Evolutionary conservation across 495 filamentous ascomycete genomes (phyloP).

Genomic region (Hypoxylon lenormandii): DNA sequence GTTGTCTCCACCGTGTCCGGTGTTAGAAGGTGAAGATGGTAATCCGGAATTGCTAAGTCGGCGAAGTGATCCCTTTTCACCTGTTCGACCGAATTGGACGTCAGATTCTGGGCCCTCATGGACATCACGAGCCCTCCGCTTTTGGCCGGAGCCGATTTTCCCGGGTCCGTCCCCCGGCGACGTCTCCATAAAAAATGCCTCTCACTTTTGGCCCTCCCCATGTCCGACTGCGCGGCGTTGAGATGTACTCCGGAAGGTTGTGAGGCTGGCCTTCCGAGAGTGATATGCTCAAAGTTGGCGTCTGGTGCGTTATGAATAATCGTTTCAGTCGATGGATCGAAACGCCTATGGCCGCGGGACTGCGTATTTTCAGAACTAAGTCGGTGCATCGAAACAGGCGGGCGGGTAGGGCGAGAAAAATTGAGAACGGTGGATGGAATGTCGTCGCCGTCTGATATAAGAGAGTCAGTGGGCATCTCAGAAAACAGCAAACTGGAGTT

Average conservation of each 20-base stretch:
- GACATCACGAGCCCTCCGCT: slow-evolving; percentile 24
- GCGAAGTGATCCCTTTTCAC: slow-evolving; percentile 40
- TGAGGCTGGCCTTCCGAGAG: slow-evolving; percentile 17
- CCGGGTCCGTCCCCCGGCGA: slow-evolving; percentile 43
- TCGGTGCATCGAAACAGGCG: slow-evolving; percentile 32
- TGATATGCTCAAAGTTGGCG: background rate
- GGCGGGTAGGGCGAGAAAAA: slow-evolving; percentile 44
- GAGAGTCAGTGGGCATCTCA: slow-evolving; percentile 35
- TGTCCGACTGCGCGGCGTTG: slow-evolving; percentile 7
- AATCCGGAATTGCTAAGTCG: slow-evolving; percentile 46
- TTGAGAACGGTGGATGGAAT: slow-evolving; percentile 19
- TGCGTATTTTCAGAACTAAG: slow-evolving; percentile 35
- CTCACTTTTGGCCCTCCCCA: slow-evolving; percentile 29
- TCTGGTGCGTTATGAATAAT: slow-evolving; percentile 43
- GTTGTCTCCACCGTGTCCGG: slow-evolving; percentile 23
- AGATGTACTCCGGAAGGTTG: slow-evolving; percentile 18
- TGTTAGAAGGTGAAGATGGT: slow-evolving; percentile 43
- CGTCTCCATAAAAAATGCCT: slow-evolving; percentile 53
- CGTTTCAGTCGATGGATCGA: slow-evolving; percentile 41
- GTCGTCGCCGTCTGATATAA: slow-evolving; percentile 30
- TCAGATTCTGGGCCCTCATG: slow-evolving; percentile 21
- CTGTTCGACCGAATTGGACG: slow-evolving; percentile 23
- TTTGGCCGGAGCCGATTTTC: slow-evolving; percentile 20
- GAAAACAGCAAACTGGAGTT: slow-evolving; percentile 34
- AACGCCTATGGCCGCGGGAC: slow-evolving; percentile 5